Conservation (phyloP, 2,329 filamentous ascomycete species). For the Chaetomiaceae sp. region DNA sequence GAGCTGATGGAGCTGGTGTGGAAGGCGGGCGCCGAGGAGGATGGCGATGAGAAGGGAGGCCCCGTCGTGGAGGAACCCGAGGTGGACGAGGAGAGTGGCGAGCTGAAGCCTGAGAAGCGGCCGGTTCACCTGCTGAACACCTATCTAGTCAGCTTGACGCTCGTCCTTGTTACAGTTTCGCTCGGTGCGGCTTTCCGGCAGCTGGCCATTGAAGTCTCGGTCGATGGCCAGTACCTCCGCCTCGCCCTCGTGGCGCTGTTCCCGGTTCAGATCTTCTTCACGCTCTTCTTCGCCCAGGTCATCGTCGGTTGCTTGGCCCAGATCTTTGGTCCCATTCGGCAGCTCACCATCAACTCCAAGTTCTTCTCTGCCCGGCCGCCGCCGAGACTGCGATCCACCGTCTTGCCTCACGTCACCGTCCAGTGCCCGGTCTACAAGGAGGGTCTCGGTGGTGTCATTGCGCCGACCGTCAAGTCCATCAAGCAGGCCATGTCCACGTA, state of each 20-base stretch:
- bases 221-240: conserved; percentile 60
- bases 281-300: conserved; percentile 75
- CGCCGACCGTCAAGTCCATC: conserved; percentile 71
- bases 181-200: conserved; percentile 67
- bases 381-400: conserved; percentile 51
- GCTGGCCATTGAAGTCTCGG: conserved; percentile 62
- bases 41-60: conserved; percentile 48
- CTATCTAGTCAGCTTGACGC: conserved; percentile 61
- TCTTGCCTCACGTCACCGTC: conserved; percentile 71
- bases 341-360: conserved; percentile 71
- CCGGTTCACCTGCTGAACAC: conserved; percentile 67
- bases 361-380: conserved; percentile 74
- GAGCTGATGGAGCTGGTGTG: conserved; percentile 76
- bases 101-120: conserved; percentile 59
- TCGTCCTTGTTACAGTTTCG: conserved; percentile 60
- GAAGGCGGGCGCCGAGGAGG: conserved; percentile 52
- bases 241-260: conserved; percentile 61
- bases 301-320: conserved; percentile 72
- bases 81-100: conserved; percentile 68
- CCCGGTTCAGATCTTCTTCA: conserved; percentile 75
- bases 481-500: conserved; percentile 75
- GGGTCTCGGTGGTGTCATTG: conserved; percentile 69
- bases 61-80: conserved; percentile 47
- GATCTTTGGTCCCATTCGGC: conserved; percentile 69
- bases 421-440: conserved; percentile 90